Evolutionary conservation across 2,329 filamentous ascomycete species (phyloP), one percentile per base, ranked within the genome.

Genomic region (Berkeleyomyces rouxiae): DNA sequence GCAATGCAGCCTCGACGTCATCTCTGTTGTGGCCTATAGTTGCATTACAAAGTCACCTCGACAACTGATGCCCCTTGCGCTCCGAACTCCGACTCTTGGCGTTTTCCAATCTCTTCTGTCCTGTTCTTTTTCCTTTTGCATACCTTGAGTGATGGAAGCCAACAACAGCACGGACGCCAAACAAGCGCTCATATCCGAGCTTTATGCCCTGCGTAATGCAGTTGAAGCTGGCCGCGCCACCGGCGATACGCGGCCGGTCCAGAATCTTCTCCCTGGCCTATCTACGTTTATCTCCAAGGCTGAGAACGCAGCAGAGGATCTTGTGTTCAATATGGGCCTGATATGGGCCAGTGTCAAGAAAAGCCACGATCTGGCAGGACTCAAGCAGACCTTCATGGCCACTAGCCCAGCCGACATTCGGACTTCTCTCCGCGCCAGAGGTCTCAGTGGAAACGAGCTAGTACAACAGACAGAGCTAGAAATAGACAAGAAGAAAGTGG

Each of bases 301-400:
- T 6, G 58, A 59, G 16, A 47, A 46, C 10, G 58, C 58, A 3
- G 44, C 42, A 37, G 42, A 44, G 10, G 58, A 47, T 10, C 58
- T 59, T 59, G 58, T 46, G 40, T 59, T 47, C 42, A 59, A 59
- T 23, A 46, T 59, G 13, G 37, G 42, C 7, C 46, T 59, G 40
- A 59, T 59, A 44, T 59, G 58, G 58, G 58, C 58, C 1, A 23
- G 40, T 37, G 40, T 59, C 58, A 59, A 59, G 43, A 59, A 47
- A 13, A 46, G 42, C 42, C 58, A 31, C 11, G 43, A 59, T 33
- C 58, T 59, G 7, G 6, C 23, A 9, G 58, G 42, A 36, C 58
- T 59, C 1, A 59, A 59, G 40, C 42, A 59, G 13, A 47, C 58
- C 13, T 59, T 59, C 58, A 47, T 59, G 58, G 42, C 23, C 4